A percentile compares a stretch with the other conserved stretches of the same genome.
These are phyloP conservation scores for Abelmoschus esculentus DNA, from an alignment of 345 rosid species.

Conservation along the genomic window DNA sequence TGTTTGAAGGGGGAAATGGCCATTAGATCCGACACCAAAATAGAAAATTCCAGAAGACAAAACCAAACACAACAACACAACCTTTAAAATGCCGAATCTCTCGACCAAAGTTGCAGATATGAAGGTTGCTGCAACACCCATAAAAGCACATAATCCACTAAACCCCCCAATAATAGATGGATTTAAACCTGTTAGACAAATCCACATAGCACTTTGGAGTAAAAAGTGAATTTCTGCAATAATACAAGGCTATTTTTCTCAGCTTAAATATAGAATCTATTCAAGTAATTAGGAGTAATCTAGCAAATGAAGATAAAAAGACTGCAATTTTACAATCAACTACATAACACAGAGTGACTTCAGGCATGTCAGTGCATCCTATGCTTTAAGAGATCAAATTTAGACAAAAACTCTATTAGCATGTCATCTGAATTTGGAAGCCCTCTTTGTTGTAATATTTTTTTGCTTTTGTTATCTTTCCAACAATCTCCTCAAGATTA, in stretches of 20 bases:
- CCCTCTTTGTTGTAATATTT: background rate
- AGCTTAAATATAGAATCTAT: background rate
- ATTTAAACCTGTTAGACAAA: constrained; percentile 51
- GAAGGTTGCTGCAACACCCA: constrained; percentile 97
- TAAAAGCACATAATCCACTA: constrained; percentile 82
- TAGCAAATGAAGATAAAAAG: background rate
- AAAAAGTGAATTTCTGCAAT: constrained; percentile 1
- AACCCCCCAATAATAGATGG: constrained; percentile 89
- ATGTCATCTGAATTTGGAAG: background rate
- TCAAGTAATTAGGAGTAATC: background rate
- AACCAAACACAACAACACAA: constrained; percentile 22
- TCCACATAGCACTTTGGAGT: constrained; percentile 1
- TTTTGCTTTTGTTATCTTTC: too few species aligned
- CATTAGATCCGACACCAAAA: background rate
- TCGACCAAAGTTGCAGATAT: constrained; percentile 69
- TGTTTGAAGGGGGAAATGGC: constrained; percentile 23
- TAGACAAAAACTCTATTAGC: background rate
- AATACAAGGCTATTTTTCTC: background rate
- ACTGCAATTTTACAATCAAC: background rate
- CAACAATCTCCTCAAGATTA: background rate
- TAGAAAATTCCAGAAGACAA: background rate
- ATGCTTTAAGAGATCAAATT: background rate
- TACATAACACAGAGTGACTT: background rate
- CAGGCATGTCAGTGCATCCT: background rate
- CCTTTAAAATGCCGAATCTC: constrained; percentile 70